Percentiles rank a stretch among this genome's conserved stretches.
These are phyloP conservation scores for Flaveria floridana DNA, from an alignment of 140 eudicot species.

Conservation along the genomic window DNA sequence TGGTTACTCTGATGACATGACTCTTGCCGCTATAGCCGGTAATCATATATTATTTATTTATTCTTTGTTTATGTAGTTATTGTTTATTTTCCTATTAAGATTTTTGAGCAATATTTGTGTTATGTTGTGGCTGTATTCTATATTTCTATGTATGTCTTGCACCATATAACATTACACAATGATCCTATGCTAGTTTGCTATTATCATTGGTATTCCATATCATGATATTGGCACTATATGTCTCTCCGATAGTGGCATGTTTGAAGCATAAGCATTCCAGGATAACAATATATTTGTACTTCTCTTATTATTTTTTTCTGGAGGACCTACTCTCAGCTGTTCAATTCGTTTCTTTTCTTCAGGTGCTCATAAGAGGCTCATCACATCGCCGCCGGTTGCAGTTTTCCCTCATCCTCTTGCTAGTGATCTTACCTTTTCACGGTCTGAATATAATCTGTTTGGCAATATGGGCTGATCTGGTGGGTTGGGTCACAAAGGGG, in stretches of 20 bases:
- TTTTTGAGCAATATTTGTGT: constrained; percentile 7
- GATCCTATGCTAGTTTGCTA: not conserved
- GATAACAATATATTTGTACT: not conserved
- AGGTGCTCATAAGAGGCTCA: constrained; percentile 96
- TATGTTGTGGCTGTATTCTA: constrained; percentile 14
- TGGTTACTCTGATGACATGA: constrained; percentile 99
- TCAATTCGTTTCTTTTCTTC: constrained; percentile 25
- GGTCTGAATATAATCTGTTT: constrained; percentile 40
- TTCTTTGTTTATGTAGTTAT: not conserved
- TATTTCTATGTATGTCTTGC: not conserved
- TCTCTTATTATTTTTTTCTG: not conserved
- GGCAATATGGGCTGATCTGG: not conserved
- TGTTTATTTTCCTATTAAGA: constrained; percentile 6
- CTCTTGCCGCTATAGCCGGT: constrained; percentile 99
- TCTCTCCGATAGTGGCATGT: constrained; percentile 1
- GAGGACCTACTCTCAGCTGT: constrained; percentile 7
- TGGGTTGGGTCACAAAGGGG: constrained; percentile 7
- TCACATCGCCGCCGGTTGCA: constrained; percentile 94
- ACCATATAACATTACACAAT: not conserved
- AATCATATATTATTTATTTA: not conserved
- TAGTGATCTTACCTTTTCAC: constrained; percentile 79
- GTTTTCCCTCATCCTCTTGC: constrained; percentile 99
- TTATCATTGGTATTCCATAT: not conserved
- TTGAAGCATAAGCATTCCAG: not conserved
- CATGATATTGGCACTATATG: not conserved